Conservation (phyloP, 202 grass and related monocot genomes). For the Setaria viridis region DNA sequence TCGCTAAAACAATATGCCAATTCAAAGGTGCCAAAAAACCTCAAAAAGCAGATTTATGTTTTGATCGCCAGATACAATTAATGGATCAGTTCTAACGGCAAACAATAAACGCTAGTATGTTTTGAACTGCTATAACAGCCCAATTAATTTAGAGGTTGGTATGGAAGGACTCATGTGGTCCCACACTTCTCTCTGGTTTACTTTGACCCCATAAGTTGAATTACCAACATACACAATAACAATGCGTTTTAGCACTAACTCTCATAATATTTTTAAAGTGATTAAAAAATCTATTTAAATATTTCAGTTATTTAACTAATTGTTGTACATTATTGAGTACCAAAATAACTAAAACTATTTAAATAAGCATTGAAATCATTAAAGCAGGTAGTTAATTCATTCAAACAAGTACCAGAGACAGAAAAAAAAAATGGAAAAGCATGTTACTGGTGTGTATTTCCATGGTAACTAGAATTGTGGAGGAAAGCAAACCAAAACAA, state of each 20-base stretch:
- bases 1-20: constrained; percentile 2
- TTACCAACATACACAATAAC: not conserved
- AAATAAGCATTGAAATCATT: not conserved
- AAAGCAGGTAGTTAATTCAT: not conserved
- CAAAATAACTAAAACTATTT: not conserved
- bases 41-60: not conserved
- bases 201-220: not conserved
- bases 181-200: not conserved
- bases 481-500: not conserved
- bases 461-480: not conserved
- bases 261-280: not conserved
- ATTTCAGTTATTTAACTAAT: not conserved
- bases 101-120: not conserved
- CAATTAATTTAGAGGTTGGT: constrained; percentile 4
- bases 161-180: not conserved
- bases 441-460: not conserved
- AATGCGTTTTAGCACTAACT: not conserved
- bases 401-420: not conserved
- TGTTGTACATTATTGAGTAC: not conserved
- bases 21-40: not conserved
- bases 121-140: constrained; percentile 14
- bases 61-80: not conserved
- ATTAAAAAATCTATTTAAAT: not conserved
- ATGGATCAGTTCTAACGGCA: constrained; percentile 2
- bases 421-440: not conserved